phyloP scores from a whole-genome alignment of 1,284 basidiomycete genomes.

The Somion occarium region DNA sequence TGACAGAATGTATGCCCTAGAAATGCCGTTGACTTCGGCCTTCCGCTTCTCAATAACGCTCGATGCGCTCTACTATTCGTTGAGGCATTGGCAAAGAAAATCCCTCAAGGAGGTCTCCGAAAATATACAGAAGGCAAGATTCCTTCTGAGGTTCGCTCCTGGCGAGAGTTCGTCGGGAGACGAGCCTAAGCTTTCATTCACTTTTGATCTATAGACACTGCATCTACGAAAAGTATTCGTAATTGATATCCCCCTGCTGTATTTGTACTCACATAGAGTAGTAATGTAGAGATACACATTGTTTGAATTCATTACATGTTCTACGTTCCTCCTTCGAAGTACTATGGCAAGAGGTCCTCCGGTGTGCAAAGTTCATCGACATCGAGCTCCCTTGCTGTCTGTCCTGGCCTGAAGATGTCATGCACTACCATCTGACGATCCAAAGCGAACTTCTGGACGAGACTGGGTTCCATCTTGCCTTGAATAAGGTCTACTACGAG shows the following conservation, averaged over 20 bases:
- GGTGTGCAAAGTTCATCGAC: slow-evolving; percentile 43
- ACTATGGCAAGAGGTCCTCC: slow-evolving; percentile 37
- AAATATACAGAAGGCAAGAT: slow-evolving; percentile 87
- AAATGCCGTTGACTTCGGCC: slow-evolving; percentile 90
- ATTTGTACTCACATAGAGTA: slow-evolving; percentile 5
- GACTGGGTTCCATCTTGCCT: slow-evolving; percentile 46
- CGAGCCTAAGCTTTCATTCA: slow-evolving; percentile 39
- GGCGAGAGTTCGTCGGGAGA: slow-evolving; percentile 82
- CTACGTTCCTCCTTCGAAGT: neutral
- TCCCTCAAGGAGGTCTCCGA: slow-evolving; percentile 78
- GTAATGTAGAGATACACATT: slow-evolving; percentile 1
- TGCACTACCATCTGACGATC: slow-evolving; percentile 32
- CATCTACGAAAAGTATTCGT: slow-evolving; percentile 9
- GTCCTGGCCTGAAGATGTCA: slow-evolving; percentile 28
- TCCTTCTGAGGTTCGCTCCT: slow-evolving; percentile 91
- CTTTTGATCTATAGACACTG: slow-evolving; percentile 1
- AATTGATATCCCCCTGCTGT: slow-evolving; percentile 2
- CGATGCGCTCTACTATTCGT: slow-evolving; percentile 89
- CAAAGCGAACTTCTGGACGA: slow-evolving; percentile 53
- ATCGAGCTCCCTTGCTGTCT: slow-evolving; percentile 36
- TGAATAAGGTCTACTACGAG: slow-evolving; percentile 72
- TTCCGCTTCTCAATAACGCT: slow-evolving; percentile 89
- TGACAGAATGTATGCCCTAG: slow-evolving; percentile 33
- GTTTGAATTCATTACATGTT: slow-evolving; percentile 5
- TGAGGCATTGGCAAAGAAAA: slow-evolving; percentile 85